Percentiles rank a stretch among this genome's conserved stretches.
phyloP scores from a whole-genome alignment of 2,329 filamentous ascomycete genomes.

The Fusarium bactridioides region DNA sequence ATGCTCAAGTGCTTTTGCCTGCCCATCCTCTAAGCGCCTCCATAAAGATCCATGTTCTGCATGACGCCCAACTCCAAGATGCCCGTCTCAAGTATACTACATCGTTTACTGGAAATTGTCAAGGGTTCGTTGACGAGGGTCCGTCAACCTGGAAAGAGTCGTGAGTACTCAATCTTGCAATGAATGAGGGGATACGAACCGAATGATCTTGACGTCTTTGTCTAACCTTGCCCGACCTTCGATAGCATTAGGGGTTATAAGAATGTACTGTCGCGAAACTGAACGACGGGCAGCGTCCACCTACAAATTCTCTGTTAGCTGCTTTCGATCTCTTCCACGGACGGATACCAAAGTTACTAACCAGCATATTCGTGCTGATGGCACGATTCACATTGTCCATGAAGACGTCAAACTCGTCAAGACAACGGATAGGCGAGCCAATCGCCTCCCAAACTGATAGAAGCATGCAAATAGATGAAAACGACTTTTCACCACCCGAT shows the following conservation, averaged over 20 bases:
- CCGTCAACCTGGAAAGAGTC: slow-evolving; percentile 56
- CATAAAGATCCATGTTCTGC: background rate
- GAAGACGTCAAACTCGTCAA: slow-evolving; percentile 99
- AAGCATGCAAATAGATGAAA: slow-evolving; percentile 93
- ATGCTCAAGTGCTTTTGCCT: slow-evolving; percentile 2
- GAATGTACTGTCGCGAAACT: slow-evolving; percentile 91
- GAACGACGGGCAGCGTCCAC: slow-evolving; percentile 85
- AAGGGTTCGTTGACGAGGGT: slow-evolving; percentile 65
- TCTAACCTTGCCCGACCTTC: slow-evolving; percentile 64
- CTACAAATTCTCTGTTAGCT: slow-evolving; percentile 50
- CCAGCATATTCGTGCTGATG: slow-evolving; percentile 92
- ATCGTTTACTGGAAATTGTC: slow-evolving; percentile 1
- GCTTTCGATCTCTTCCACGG: background rate
- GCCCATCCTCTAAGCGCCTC: slow-evolving; percentile 6
- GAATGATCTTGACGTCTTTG: slow-evolving; percentile 80
- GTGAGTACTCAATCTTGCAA: slow-evolving; percentile 36
- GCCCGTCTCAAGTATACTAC: background rate
- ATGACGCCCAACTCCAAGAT: slow-evolving; percentile 19
- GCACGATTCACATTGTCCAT: slow-evolving; percentile 98
- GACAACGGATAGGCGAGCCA: slow-evolving; percentile 90
- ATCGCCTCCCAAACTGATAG: slow-evolving; percentile 97
- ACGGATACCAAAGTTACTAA: slow-evolving; percentile 54
- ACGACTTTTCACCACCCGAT: slow-evolving; percentile 96
- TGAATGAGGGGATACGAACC: slow-evolving; percentile 53
- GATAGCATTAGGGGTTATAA: slow-evolving; percentile 94